These are phyloP conservation scores for Neurospora sp. DNA, from an alignment of 495 filamentous ascomycete genomes.

Conservation along the genomic window DNA sequence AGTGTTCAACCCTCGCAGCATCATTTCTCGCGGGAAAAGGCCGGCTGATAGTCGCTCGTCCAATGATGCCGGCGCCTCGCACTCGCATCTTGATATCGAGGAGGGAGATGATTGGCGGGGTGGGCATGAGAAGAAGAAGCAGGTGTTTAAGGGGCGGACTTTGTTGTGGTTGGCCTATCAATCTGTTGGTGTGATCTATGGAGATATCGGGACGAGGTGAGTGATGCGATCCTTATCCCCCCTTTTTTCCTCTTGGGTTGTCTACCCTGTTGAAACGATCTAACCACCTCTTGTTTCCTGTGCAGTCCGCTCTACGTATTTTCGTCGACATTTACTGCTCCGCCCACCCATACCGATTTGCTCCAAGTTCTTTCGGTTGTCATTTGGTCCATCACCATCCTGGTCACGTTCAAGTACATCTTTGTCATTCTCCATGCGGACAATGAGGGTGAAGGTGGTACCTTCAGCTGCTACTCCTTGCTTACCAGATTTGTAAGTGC, in stretches of 20 bases:
- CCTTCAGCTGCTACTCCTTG: slow-evolving; percentile 63
- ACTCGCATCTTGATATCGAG: slow-evolving; percentile 18
- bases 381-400: slow-evolving; percentile 62
- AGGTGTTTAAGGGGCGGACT: slow-evolving; percentile 34
- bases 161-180: slow-evolving; percentile 54
- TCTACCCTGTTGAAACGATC: background rate
- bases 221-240: background rate
- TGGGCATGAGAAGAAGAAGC: slow-evolving; percentile 26
- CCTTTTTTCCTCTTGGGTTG: background rate
- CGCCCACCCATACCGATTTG: slow-evolving; percentile 50
- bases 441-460: slow-evolving; percentile 71
- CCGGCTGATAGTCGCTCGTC: slow-evolving; percentile 12
- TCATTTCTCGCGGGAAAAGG: slow-evolving; percentile 19
- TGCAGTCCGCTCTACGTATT: slow-evolving; percentile 54
- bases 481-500: slow-evolving; percentile 56
- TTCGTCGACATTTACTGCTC: slow-evolving; percentile 54
- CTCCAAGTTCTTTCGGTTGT: slow-evolving; percentile 63
- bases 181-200: slow-evolving; percentile 63
- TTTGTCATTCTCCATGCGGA: slow-evolving; percentile 60
- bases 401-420: slow-evolving; percentile 67
- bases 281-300: background rate
- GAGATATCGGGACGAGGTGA: slow-evolving; percentile 61
- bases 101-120: slow-evolving; percentile 31
- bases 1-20: slow-evolving; percentile 29
- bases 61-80: slow-evolving; percentile 11